Base-by-base conservation (phyloP, 164 flowering plant genomes). In the Vitis labrusca region DNA sequence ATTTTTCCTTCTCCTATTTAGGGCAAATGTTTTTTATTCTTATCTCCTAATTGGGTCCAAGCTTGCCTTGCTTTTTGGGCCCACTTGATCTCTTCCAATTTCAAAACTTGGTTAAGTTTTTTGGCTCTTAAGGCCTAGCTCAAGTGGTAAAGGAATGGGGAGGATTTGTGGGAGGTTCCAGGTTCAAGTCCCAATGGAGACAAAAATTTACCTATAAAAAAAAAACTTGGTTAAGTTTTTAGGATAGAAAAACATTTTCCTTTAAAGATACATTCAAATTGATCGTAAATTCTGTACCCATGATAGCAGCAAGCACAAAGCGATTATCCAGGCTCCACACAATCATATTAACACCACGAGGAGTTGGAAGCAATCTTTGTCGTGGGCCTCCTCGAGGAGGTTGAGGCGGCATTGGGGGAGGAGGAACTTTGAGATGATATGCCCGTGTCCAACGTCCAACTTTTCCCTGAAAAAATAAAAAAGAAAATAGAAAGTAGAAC, bases 261-360 rank as follows among this genome's bases (percentile, higher is more conserved):
- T 19, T 50, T 54, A 59, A 29, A 59, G 19, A 8, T 23, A 30
- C 27, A 50, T 14, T 10, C 19, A 51, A 44, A 61, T 6, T 32
- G 9, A 61, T 50, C 0, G n/a, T 44, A 60, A 76, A 51, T 59
- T 58, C 1, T 30, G 71, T 82, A 94, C 99, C 99, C 99, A 94
- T 94, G 60, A 94, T 91, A 75, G 97, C 97, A 70, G 97, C 97
- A 78, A 94, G 96, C 64, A 94, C 99, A 86, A 94, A 92, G 55
- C 96, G 97, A 68, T 92, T 91, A 79, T 92, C 97, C 71, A 94
- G 79, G 82, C 99, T 94, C 99, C 99, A 94, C 23, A 90, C 83
- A 66, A 94, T 92, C 99, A 92, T 94, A 78, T 94, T 94, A 71
- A 94, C 99, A 79, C 99, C 99, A 70, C 97, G 97, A 70, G 99